A percentile compares a stretch with the other conserved stretches of the same genome.
These are phyloP conservation scores for Huiozyma naganishii DNA, from an alignment of 805 yeast genomes.

Conservation along the genomic window DNA sequence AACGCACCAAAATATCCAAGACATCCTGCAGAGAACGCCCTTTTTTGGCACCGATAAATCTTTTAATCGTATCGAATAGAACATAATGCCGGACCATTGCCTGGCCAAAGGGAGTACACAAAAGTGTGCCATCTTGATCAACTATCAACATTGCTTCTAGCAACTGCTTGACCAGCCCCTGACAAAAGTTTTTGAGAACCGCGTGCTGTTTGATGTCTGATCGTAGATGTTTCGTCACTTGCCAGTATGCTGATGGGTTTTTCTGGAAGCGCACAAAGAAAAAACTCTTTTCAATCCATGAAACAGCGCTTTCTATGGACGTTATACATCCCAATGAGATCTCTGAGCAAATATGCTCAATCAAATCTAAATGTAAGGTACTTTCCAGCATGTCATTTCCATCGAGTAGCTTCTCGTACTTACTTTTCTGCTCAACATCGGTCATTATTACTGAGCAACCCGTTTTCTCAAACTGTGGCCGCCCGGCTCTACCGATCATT, in stretches of 20 bases:
- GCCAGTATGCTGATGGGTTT: constrained; percentile 32
- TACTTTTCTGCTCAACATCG: constrained; percentile 21
- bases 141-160: constrained; percentile 24
- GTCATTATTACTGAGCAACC: constrained; percentile 42
- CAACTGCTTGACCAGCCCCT: constrained; percentile 27
- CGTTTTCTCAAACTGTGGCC: constrained; percentile 45
- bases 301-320: constrained; percentile 29
- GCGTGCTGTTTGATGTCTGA: constrained; percentile 18
- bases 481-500: constrained; percentile 59
- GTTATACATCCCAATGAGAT: constrained; percentile 32
- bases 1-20: constrained; percentile 23
- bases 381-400: constrained; percentile 40
- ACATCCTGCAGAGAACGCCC: constrained; percentile 9
- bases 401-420: constrained; percentile 33
- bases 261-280: constrained; percentile 35
- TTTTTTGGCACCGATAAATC: constrained; percentile 13
- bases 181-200: constrained; percentile 28
- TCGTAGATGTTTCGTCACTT: constrained; percentile 18
- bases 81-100: constrained; percentile 43
- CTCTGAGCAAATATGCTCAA: constrained; percentile 37
- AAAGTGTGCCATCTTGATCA: constrained; percentile 6
- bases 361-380: constrained; percentile 30
- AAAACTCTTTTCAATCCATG: constrained; percentile 41
- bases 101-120: constrained; percentile 34
- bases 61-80: constrained; percentile 33